These are phyloP conservation scores for Raffaelea arxii DNA, from an alignment of 2,329 filamentous ascomycete species.

Conservation along the genomic window DNA sequence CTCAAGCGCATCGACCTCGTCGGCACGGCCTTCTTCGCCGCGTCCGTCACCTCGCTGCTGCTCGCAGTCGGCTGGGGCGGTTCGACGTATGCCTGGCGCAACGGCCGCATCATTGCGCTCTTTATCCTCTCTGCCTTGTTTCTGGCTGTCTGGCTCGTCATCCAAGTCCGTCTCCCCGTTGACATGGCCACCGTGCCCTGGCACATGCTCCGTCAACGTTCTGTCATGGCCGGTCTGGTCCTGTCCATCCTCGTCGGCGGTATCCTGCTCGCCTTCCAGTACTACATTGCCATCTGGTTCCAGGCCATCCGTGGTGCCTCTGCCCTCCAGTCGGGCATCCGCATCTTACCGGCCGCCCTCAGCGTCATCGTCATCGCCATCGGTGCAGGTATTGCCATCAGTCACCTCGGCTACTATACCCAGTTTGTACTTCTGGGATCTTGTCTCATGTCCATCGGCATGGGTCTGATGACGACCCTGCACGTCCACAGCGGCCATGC, in stretches of 20 bases:
- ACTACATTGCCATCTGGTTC: conserved; percentile 26
- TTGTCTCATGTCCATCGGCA: conserved; percentile 3
- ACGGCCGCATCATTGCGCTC: conserved; percentile 24
- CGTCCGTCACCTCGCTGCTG: conserved; percentile 29
- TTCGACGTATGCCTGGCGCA: conserved; percentile 13
- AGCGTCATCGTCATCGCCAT: conserved; percentile 26
- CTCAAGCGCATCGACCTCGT: conserved; percentile 11
- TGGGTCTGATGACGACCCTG: conserved; percentile 17
- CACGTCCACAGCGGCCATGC: conserved; percentile 19
- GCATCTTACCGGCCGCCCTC: conserved; percentile 28
- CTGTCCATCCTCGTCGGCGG: not conserved
- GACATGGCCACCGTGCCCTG: conserved; percentile 28
- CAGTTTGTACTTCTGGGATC: conserved; percentile 21
- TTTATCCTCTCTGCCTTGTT: conserved; percentile 24
- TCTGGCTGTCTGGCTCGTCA: conserved; percentile 18
- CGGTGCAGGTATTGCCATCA: conserved; percentile 23
- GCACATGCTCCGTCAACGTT: conserved; percentile 28
- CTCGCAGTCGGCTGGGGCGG: conserved; percentile 36
- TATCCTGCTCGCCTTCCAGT: not conserved
- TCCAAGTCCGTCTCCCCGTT: conserved; percentile 24
- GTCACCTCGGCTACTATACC: conserved; percentile 28
- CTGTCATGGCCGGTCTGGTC: not conserved
- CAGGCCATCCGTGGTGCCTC: conserved; percentile 28
- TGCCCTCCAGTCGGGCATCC: conserved; percentile 29
- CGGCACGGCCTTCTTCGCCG: conserved; percentile 11